Conservation (phyloP, 139 green algal species). For the Chlamydomonas sphaeroides region DNA sequence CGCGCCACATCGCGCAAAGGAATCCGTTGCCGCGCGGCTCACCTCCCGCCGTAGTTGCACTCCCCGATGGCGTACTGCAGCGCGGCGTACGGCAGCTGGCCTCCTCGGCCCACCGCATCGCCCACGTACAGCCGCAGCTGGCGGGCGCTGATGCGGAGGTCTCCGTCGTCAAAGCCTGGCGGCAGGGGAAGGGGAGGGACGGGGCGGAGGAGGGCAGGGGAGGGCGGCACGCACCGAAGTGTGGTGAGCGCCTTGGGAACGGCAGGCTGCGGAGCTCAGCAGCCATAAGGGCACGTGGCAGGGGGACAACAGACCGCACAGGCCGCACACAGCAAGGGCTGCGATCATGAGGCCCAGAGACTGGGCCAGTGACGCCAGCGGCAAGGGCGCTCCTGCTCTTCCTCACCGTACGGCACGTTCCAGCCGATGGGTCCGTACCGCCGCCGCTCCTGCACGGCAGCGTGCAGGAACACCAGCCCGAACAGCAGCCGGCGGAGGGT, state of each 20-base stretch:
- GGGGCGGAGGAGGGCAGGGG: no score
- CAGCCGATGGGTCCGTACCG: conserved; percentile 73
- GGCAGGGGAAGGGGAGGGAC: not conserved
- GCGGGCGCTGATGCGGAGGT: conserved; percentile 72
- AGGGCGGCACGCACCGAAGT: no score
- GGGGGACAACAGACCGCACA: no score
- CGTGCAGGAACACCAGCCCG: conserved; percentile 58
- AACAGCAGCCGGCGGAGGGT: conserved; percentile 58
- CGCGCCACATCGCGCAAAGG: no score
- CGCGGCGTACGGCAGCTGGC: conserved; percentile 46
- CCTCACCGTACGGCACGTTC: conserved; percentile 68
- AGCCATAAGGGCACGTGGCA: no score
- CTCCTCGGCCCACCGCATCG: conserved; percentile 49
- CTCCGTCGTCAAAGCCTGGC: conserved; percentile 69
- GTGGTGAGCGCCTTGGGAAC: no score
- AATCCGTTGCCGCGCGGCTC: no score
- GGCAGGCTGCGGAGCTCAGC: no score
- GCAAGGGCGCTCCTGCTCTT: no score
- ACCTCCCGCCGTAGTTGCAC: conserved; percentile 78
- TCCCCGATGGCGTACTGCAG: conserved; percentile 75
- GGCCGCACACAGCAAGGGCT: no score
- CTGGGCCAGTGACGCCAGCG: no score
- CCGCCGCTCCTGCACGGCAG: conserved; percentile 61
- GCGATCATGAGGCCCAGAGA: no score
- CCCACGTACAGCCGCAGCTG: conserved; percentile 75